These are phyloP conservation scores for Gracilaria caudata DNA, from an alignment of 23 red algal genomes.

Conservation along the genomic window DNA sequence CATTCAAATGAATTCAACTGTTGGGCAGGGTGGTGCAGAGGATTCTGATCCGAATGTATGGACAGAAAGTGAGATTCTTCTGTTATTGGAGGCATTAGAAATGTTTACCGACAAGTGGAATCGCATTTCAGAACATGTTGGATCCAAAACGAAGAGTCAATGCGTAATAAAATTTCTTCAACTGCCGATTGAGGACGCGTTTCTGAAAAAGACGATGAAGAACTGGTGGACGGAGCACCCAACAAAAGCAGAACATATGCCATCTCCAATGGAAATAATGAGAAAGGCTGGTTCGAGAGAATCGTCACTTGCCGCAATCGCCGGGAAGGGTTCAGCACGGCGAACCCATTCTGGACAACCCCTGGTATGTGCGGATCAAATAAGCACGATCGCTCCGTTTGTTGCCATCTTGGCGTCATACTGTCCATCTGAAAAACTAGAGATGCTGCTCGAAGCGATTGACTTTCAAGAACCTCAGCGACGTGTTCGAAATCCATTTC, in stretches of 20 bases:
- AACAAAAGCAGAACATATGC: conserved; percentile 18
- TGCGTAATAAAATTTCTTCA: conserved; percentile 97
- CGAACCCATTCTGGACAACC: conserved; percentile 55
- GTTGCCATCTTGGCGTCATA: conserved; percentile 24
- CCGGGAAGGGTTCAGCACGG: conserved; percentile 4
- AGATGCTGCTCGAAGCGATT: conserved; percentile 31
- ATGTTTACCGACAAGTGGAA: conserved; percentile 95
- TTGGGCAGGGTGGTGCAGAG: conserved; percentile 24
- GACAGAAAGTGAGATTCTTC: conserved; percentile 91
- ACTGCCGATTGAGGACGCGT: conserved; percentile 96
- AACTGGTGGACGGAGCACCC: conserved; percentile 58
- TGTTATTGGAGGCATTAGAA: conserved; percentile 93
- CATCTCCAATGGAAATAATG: conserved; percentile 56
- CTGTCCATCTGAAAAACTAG: conserved; percentile 30
- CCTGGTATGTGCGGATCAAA: conserved; percentile 59
- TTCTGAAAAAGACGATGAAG: conserved; percentile 58
- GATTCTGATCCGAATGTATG: conserved; percentile 69
- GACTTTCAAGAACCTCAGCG: conserved; percentile 29
- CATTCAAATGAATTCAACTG: conserved; percentile 81
- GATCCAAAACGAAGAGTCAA: conserved; percentile 81
- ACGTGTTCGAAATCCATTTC: conserved; percentile 32
- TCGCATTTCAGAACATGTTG: conserved; percentile 93
- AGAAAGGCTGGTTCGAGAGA: conserved; percentile 34
- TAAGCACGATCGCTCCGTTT: conserved; percentile 61
- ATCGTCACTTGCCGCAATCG: conserved; percentile 44